Evolutionary conservation across 2,329 filamentous ascomycete species (phyloP), one percentile per base, ranked within the genome.

Genomic region (Colletotrichum orchidophilum): DNA sequence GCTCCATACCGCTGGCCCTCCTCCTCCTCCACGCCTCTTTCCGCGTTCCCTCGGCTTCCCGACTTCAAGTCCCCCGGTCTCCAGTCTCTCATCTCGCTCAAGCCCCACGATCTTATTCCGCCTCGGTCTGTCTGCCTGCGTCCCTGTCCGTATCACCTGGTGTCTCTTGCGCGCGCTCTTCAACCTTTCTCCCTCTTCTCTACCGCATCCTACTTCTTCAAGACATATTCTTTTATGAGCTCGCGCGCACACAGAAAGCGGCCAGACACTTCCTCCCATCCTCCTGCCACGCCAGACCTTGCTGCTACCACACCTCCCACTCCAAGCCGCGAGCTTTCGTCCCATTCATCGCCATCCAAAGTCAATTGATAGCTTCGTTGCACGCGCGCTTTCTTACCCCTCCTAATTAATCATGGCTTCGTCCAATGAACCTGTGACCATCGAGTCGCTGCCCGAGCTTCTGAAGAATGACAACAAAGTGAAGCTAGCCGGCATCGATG

Each of bases 401-500:
- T 50, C 3, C 15, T 52, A n/a, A 29, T 33, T 33, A 64, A 74
- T 62, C 73, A 82, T 82, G 80, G 61, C 77, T 35, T 57, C 61
- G 53, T 63, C 58, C n/a, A 58, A 57, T 29, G 60, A 72, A 4
- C 31, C 54, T 54, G 24, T 93, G 75, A 95, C 92, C 27, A 80
- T 87, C 74, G 88, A 92, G 61, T 86, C 89, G 73, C 87, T 97
- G 69, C 87, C 91, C 26, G 80, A 87, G 66, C 82, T 96, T 62
- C 91, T 96, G 72, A 84, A 88, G 74, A 77, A 92, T 78, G 95
- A 97, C 81, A 87, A 83, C 61, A 91, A 92, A 77, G 93, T 97
- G 83, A 98, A 97, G 82, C 88, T 98, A 50, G 95, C 94, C 11
- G 95, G 95, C 50, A 83, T 96, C 73, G 95, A 98, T 80, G 92